Base-by-base conservation (phyloP, 306 rosid genomes). In the Leucaena leucocephala region DNA sequence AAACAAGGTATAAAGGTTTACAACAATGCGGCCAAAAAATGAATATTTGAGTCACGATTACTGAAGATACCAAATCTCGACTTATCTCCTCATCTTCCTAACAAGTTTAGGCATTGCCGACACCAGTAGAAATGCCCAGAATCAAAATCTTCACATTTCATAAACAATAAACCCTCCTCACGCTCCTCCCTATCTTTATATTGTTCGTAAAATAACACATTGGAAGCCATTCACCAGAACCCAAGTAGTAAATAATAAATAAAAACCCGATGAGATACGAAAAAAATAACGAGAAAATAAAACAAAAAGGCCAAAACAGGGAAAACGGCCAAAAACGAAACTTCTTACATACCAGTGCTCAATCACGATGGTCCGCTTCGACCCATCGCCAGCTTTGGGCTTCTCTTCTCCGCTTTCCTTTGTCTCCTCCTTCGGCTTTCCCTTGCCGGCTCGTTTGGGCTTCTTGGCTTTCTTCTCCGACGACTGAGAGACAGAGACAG, bases 271-370 rank as follows among this genome's bases (percentile, higher is more conserved):
- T 1, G 35, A 40, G 16, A 19, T 15, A 13, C 16, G 4, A 22
- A 12, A 69, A 45, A 58, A 50, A 44, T n/a, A 21, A 44, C 54
- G 22, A 38, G 21, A 73, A 21, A 66, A 36, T 36, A 67, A 67
- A 0, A 36, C 50, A 0, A 27, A 27, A 27, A 27, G 27, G 27
- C 33, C 19, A 21, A 15, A 42, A 75, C 14, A 34, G 21, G 61
- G 64, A 10, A 48, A 46, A 68, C 2, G 4, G 21, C 46, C 55
- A 6, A 19, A 50, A 7, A 27, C 54, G n/a, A 39, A 70, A 68
- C 19, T 27, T 61, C 6, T 0, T 0, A 59, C 42, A 16, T 38
- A 85, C 89, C 86, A 82, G 54, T 80, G 82, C 42, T 85, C 89
- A 59, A 85, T 66, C 3, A 85, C 34, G 11, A 85, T 48, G n/a